These are phyloP conservation scores for Fusarium piperis DNA, from an alignment of 2,329 filamentous ascomycete species.

Conservation along the genomic window DNA sequence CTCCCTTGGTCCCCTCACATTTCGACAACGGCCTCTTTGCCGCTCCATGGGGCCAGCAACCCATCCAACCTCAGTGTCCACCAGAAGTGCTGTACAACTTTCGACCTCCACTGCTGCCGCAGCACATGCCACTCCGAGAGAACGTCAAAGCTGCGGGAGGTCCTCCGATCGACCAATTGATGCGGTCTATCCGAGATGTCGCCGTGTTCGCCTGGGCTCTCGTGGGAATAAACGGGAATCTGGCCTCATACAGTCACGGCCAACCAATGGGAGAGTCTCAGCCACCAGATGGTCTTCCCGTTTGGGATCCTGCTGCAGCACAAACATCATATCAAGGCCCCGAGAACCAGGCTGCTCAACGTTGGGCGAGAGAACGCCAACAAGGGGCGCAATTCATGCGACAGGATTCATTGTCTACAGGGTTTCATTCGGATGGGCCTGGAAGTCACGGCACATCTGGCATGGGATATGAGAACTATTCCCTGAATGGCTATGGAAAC, in stretches of 20 bases:
- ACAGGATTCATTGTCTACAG: slow-evolving; percentile 6
- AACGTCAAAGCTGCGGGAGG: slow-evolving; percentile 59
- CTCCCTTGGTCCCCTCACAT: slow-evolving; percentile 56
- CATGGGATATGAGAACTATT: slow-evolving; percentile 7
- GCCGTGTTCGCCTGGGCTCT: slow-evolving; percentile 90
- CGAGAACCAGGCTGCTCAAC: slow-evolving; percentile 38
- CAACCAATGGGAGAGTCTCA: slow-evolving; percentile 70
- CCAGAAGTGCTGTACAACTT: slow-evolving; percentile 45
- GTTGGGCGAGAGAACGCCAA: slow-evolving; percentile 28
- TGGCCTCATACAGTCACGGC: slow-evolving; percentile 72
- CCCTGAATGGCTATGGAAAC: slow-evolving; percentile 7
- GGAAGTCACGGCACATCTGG: not conserved
- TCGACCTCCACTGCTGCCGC: slow-evolving; percentile 51
- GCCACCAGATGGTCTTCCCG: slow-evolving; percentile 52
- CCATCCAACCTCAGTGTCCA: slow-evolving; percentile 61
- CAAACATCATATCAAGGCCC: slow-evolving; percentile 35
- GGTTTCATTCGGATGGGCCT: not conserved
- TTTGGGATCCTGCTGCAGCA: slow-evolving; percentile 37
- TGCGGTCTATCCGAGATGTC: slow-evolving; percentile 84
- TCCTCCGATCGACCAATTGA: slow-evolving; percentile 71
- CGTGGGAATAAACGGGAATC: slow-evolving; percentile 80
- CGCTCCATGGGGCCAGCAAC: slow-evolving; percentile 79
- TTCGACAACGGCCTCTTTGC: slow-evolving; percentile 76
- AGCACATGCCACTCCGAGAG: slow-evolving; percentile 56
- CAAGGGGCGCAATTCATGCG: slow-evolving; percentile 1